Conservation (phyloP, 176 grass and related monocot species). For the Ensete ventricosum region DNA sequence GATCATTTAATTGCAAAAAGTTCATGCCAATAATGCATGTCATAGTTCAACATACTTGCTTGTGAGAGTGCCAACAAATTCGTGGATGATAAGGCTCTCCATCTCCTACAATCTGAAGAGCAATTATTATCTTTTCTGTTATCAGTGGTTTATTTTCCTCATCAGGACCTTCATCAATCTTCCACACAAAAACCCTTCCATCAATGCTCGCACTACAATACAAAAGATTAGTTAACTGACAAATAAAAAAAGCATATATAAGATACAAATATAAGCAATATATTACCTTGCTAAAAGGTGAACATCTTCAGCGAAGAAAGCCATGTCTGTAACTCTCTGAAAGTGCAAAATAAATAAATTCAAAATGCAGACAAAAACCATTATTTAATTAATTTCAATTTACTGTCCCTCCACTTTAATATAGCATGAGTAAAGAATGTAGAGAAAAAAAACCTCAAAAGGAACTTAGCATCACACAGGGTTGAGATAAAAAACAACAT, state of each 20-base stretch:
- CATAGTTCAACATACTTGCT: conserved; percentile 53
- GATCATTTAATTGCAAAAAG: too few relatives aligned
- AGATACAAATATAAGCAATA: not conserved
- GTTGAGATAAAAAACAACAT: not conserved
- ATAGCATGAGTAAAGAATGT: not conserved
- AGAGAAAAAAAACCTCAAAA: not conserved
- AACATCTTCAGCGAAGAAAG: conserved; percentile 95
- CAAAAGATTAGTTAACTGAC: not conserved
- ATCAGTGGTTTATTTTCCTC: conserved; percentile 84
- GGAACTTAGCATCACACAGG: too few relatives aligned
- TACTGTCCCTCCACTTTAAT: not conserved
- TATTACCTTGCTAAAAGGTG: conserved; percentile 84
- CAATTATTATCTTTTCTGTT: conserved; percentile 65
- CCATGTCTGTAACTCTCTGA: conserved; percentile 97
- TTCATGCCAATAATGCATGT: too few relatives aligned
- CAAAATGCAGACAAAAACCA: not conserved
- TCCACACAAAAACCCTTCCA: conserved; percentile 87
- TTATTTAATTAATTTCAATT: not conserved
- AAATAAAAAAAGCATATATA: not conserved
- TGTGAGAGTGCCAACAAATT: conserved; percentile 97
- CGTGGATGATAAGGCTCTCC: conserved; percentile 77
- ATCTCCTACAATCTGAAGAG: conserved; percentile 70
- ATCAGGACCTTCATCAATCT: conserved; percentile 83
- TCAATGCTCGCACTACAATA: conserved; percentile 75
- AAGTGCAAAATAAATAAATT: conserved; percentile 23